Evolutionary conservation across 257 asterid genomes (phyloP).

Genomic region (Thymus quinquecostatus): DNA sequence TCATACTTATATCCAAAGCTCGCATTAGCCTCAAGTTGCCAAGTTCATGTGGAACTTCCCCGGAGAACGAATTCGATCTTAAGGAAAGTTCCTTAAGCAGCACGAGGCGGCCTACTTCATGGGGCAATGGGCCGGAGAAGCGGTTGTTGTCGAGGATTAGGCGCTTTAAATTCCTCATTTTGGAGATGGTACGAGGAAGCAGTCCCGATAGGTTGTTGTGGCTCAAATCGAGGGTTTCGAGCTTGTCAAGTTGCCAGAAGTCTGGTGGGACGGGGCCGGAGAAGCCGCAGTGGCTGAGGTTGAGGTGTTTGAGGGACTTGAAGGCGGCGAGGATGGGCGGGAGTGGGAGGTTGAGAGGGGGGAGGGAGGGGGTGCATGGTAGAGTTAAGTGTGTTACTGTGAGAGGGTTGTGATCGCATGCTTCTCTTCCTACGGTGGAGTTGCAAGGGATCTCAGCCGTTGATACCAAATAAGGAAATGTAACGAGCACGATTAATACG

Average conservation of each 20-base stretch:
- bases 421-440: slow-evolving; percentile 54
- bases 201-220: slow-evolving; percentile 54
- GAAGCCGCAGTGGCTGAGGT: slow-evolving; percentile 62
- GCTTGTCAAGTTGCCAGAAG: slow-evolving; percentile 53
- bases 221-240: slow-evolving; percentile 63
- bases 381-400: slow-evolving; percentile 46
- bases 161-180: slow-evolving; percentile 43
- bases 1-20: slow-evolving; percentile 67
- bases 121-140: slow-evolving; percentile 60
- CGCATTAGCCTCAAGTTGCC: slow-evolving; percentile 52
- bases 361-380: slow-evolving; percentile 37
- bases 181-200: slow-evolving; percentile 45
- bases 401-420: slow-evolving; percentile 37
- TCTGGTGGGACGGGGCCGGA: slow-evolving; percentile 52
- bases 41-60: slow-evolving; percentile 55
- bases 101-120: slow-evolving; percentile 50
- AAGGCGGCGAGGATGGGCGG: slow-evolving; percentile 49
- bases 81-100: slow-evolving; percentile 61
- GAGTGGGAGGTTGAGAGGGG: slow-evolving; percentile 53
- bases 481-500: too few species aligned
- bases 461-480: too few species aligned
- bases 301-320: slow-evolving; percentile 56
- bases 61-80: slow-evolving; percentile 56
- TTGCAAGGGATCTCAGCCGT: slow-evolving; percentile 39
- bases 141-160: slow-evolving; percentile 66